phyloP scores from a whole-genome alignment of 106 monocot genomes.

The Acorus calamus region DNA sequence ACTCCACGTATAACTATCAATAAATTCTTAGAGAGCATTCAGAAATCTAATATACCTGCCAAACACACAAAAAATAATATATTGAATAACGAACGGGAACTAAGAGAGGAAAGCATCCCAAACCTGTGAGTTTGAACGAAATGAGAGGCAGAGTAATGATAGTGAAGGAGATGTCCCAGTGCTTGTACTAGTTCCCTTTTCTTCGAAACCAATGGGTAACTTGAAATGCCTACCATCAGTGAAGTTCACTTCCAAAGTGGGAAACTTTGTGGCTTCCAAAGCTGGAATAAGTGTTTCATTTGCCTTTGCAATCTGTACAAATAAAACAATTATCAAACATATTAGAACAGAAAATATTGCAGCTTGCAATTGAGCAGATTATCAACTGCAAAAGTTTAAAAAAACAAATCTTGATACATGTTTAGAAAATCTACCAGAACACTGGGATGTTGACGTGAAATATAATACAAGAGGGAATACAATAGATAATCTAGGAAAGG shows the following conservation, averaged over 20 bases:
- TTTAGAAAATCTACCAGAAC: too few species aligned
- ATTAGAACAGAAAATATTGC: neutral
- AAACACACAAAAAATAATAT: neutral
- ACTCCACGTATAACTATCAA: too few species aligned
- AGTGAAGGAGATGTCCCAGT: constrained; percentile 19
- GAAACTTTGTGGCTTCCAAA: constrained; percentile 53
- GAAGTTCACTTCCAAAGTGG: constrained; percentile 52
- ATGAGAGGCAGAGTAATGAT: constrained; percentile 73
- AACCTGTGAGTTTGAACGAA: constrained; percentile 95
- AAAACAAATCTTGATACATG: neutral
- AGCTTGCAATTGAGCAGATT: neutral
- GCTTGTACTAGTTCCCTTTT: constrained; percentile 12
- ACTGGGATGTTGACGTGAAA: too few species aligned
- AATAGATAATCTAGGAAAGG: too few species aligned
- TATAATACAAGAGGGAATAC: too few species aligned
- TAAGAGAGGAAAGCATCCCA: neutral
- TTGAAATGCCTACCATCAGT: constrained; percentile 40
- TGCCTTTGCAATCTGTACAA: constrained; percentile 70
- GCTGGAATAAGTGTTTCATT: constrained; percentile 74
- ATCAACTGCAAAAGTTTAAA: neutral
- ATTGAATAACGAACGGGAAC: neutral
- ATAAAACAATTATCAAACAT: neutral
- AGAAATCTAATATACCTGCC: neutral
- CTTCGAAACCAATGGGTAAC: constrained; percentile 31
- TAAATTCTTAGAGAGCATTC: neutral